Percentiles rank a stretch among this genome's conserved stretches.
Evolutionary conservation across 306 rosid species (phyloP).

Genomic region (Prunus davidiana): DNA sequence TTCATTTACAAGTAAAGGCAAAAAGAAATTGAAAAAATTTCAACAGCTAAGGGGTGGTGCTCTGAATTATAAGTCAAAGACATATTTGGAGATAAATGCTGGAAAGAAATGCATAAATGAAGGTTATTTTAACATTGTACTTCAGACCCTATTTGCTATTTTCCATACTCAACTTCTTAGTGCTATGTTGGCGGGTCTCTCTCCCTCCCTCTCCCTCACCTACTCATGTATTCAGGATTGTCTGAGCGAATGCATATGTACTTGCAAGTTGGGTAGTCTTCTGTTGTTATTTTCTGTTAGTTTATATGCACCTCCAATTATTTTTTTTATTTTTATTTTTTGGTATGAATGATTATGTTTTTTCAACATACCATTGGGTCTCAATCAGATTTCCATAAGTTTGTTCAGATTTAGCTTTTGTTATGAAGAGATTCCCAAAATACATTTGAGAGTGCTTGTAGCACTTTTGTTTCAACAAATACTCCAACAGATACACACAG

Average conservation of each 20-base stretch:
- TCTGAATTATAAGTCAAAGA: background rate
- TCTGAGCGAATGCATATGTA: background rate
- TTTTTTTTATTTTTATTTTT: background rate
- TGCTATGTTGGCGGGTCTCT: background rate
- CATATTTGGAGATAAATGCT: background rate
- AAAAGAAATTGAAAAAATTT: background rate
- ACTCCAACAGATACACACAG: background rate
- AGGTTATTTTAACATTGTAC: background rate
- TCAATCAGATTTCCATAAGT: background rate
- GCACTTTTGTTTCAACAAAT: background rate
- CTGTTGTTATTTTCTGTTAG: background rate
- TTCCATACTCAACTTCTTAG: background rate
- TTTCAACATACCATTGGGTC: background rate
- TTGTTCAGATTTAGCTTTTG: background rate
- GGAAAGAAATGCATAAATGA: background rate
- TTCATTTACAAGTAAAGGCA: background rate
- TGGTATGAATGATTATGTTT: background rate
- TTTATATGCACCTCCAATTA: background rate
- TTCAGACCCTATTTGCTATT: background rate
- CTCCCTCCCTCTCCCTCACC: background rate
- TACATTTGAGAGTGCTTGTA: slow-evolving; percentile 26
- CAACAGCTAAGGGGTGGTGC: background rate
- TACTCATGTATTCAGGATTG: background rate
- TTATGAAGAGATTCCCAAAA: background rate
- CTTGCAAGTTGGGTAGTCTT: background rate